These are phyloP conservation scores for Mentha longifolia DNA, from an alignment of 257 asterid species.

Conservation along the genomic window DNA sequence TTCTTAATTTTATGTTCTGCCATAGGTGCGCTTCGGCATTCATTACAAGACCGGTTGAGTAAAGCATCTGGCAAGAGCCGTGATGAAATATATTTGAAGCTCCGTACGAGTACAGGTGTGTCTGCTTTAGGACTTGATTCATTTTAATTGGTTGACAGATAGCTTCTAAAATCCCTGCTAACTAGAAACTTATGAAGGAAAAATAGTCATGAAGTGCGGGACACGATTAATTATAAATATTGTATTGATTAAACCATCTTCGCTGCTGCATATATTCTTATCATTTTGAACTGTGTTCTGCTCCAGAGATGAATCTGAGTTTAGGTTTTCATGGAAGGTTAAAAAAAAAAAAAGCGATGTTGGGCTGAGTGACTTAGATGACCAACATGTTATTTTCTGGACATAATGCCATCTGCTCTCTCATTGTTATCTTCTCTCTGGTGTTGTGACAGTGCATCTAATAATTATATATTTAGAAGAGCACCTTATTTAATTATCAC, in stretches of 20 bases:
- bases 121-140: slow-evolving; percentile 25
- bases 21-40: slow-evolving; percentile 94
- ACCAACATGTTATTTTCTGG: slow-evolving; percentile 11
- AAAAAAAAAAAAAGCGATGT: background rate
- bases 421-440: slow-evolving; percentile 2
- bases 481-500: background rate
- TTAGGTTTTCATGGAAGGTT: slow-evolving; percentile 10
- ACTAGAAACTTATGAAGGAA: background rate
- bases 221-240: slow-evolving; percentile 6
- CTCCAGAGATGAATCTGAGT: slow-evolving; percentile 15
- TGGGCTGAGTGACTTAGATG: slow-evolving; percentile 15
- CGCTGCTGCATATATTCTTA: slow-evolving; percentile 14
- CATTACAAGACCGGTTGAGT: slow-evolving; percentile 89
- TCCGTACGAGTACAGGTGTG: slow-evolving; percentile 96
- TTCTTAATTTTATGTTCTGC: slow-evolving; percentile 30
- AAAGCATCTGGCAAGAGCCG: slow-evolving; percentile 85
- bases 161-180: background rate
- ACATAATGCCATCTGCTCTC: background rate
- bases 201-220: background rate
- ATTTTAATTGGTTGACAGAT: slow-evolving; percentile 1
- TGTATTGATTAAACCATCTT: slow-evolving; percentile 20
- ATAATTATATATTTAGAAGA: background rate
- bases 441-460: background rate
- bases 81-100: slow-evolving; percentile 90
- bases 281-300: background rate